A percentile compares a stretch with the other conserved stretches of the same genome.
phyloP scores from a whole-genome alignment of 345 rosid species.

The Euphorbia tirucalli region DNA sequence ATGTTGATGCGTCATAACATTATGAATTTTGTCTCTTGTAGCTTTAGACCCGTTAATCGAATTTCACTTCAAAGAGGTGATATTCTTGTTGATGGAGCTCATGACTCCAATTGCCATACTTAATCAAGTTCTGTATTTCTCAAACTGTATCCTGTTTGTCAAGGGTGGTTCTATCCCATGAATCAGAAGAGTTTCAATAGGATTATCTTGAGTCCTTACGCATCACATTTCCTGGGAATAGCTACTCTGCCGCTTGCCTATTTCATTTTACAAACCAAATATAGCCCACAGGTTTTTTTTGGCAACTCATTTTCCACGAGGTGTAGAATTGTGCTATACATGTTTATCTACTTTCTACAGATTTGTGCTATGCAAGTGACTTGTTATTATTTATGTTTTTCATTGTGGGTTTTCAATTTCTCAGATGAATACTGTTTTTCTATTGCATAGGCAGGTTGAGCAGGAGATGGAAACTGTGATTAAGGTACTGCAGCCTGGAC shows the following conservation, averaged over 20 bases:
- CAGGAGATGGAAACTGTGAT: conserved; percentile 81
- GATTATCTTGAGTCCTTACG: too few species aligned
- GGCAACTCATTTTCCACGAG: neutral
- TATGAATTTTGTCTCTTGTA: neutral
- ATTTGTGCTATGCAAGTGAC: neutral
- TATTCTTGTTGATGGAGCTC: neutral
- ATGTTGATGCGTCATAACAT: conserved; percentile 9
- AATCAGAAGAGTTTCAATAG: too few species aligned
- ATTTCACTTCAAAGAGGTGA: neutral
- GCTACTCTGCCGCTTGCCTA: too few species aligned
- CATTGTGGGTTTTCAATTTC: neutral
- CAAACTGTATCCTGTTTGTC: neutral
- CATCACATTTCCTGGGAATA: too few species aligned
- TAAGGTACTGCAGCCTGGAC: conserved; percentile 83
- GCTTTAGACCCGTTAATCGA: neutral
- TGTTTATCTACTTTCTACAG: neutral
- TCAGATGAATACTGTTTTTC: neutral
- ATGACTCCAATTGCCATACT: neutral
- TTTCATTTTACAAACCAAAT: too few species aligned
- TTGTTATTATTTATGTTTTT: neutral
- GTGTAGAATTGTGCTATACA: neutral
- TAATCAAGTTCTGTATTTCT: neutral
- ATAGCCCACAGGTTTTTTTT: neutral
- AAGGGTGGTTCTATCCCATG: neutral
- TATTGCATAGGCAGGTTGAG: conserved; percentile 60